Percentiles rank a stretch among this genome's conserved stretches.
Conservation (phyloP, 2,329 filamentous ascomycete species). For the Aspergillus brunneoviolaceus region DNA sequence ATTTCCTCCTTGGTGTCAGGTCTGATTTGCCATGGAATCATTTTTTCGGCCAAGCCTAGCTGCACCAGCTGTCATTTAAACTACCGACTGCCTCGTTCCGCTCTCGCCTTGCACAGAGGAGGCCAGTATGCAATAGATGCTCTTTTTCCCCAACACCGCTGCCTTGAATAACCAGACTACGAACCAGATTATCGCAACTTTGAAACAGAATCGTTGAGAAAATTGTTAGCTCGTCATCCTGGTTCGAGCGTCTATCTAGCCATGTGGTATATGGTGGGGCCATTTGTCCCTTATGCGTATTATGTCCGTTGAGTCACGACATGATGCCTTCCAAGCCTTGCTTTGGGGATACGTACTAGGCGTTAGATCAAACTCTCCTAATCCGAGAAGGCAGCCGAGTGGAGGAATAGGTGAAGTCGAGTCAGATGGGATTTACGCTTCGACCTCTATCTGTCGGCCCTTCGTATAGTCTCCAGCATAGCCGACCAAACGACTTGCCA, state of each 20-base stretch:
- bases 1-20: background rate
- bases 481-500: conserved; percentile 2
- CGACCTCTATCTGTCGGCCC: background rate
- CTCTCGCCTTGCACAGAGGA: background rate
- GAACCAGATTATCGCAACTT: no score
- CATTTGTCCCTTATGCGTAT: conserved; percentile 8
- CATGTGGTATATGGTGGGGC: conserved; percentile 24
- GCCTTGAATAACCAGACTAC: background rate
- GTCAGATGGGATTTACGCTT: conserved; percentile 13
- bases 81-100: background rate
- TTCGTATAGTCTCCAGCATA: conserved; percentile 1
- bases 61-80: background rate
- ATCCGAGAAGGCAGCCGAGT: conserved; percentile 16
- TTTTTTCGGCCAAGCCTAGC: background rate
- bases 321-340: conserved; percentile 26
- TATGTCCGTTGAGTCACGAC: conserved; percentile 9
- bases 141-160: background rate
- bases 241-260: conserved; percentile 11
- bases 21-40: background rate
- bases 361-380: background rate
- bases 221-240: background rate
- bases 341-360: background rate
- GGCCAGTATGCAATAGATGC: background rate
- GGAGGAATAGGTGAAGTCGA: conserved; percentile 15
- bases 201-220: background rate